phyloP scores from a whole-genome alignment of 2,329 filamentous ascomycete species.

The Xylariaceae sp. region DNA sequence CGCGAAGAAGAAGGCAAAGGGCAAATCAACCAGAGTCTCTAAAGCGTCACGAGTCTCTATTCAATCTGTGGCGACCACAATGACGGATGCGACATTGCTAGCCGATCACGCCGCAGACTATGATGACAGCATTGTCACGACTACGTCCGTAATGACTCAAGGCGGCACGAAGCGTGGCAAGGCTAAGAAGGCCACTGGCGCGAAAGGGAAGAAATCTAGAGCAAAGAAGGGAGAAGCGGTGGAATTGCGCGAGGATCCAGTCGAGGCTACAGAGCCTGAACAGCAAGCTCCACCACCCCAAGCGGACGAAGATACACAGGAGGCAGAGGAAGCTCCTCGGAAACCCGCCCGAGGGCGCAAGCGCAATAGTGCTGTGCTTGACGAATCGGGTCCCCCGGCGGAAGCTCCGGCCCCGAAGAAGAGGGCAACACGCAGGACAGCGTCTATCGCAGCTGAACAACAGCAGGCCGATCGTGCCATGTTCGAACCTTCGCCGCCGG shows the following conservation, averaged over 20 bases:
- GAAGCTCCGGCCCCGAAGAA: conserved; percentile 55
- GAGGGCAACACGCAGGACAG: conserved; percentile 44
- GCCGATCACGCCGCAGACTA: conserved; percentile 43
- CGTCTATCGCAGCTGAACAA: conserved; percentile 27
- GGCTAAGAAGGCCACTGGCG: conserved; percentile 49
- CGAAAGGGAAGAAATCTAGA: conserved; percentile 42
- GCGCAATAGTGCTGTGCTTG: conserved; percentile 54
- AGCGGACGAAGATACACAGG: conserved; percentile 27
- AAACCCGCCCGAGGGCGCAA: conserved; percentile 54
- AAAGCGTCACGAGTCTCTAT: conserved; percentile 63
- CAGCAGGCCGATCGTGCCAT: conserved; percentile 40
- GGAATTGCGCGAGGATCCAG: conserved; percentile 39
- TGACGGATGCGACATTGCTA: conserved; percentile 45
- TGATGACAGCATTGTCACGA: conserved; percentile 58
- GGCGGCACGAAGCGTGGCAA: conserved; percentile 46
- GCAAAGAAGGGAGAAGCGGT: conserved; percentile 50
- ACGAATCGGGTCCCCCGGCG: conserved; percentile 38
- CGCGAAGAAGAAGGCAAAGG: conserved; percentile 48
- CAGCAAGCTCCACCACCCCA: conserved; percentile 16
- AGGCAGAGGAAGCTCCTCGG: conserved; percentile 22
- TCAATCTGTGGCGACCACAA: conserved; percentile 48
- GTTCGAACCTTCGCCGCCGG: conserved; percentile 44
- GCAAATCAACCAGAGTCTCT: conserved; percentile 54
- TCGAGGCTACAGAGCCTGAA: conserved; percentile 6
- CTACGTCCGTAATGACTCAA: conserved; percentile 52